Evolutionary conservation across 2,329 filamentous ascomycete genomes (phyloP), one percentile per base, ranked within the genome.

Genomic region (Albifimbria verrucaria): DNA sequence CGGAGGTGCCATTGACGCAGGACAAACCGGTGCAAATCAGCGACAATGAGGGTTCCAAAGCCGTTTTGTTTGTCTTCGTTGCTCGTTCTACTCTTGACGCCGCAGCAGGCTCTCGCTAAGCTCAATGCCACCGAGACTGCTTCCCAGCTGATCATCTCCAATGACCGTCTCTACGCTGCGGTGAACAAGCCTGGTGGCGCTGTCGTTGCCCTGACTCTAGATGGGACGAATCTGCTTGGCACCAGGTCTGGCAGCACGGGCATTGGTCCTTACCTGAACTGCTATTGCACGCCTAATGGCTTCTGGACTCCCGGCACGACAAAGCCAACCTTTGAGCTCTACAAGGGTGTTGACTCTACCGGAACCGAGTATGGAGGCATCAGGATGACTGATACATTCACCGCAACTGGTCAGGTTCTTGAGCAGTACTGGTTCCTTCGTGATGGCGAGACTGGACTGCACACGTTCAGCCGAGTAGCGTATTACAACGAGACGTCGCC

Each of bases 401-500:
- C 75, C 0, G 70, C 74, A 1, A 85, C 82, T 0, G 81, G 82
- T 2, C 82, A 86, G 60, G 61, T 79, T 6, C 70, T 87, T 17
- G 77, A 86, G 59, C 83, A 86, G 60, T 87, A 86, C 64, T 87
- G 81, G 80, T 87, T 87, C 58, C 67, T 87, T 3, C 72, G 80
- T 11, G 82, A 85, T 44, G 79, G 78, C 1, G 83, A 87, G 63
- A 86, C 83, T 0, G 83, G 83, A 0, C 64, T 86, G 32, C 83
- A 87, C 60, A 79, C 77, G 0, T 87, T 86, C 65, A 80, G 76
- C 53, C 77, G 82, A n/a, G 65, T 85, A 10, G 73, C 77, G 1
- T 87, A 87, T 58, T 71, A 81, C 63, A 86, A 85, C 62, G 73
- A 77, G 53, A 78, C 76, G 0, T 77, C 70, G 2, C 82, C 81